A percentile compares a stretch with the other conserved stretches of the same genome.
Evolutionary conservation across 306 rosid species (phyloP).

Genomic region (Medicago arabica): DNA sequence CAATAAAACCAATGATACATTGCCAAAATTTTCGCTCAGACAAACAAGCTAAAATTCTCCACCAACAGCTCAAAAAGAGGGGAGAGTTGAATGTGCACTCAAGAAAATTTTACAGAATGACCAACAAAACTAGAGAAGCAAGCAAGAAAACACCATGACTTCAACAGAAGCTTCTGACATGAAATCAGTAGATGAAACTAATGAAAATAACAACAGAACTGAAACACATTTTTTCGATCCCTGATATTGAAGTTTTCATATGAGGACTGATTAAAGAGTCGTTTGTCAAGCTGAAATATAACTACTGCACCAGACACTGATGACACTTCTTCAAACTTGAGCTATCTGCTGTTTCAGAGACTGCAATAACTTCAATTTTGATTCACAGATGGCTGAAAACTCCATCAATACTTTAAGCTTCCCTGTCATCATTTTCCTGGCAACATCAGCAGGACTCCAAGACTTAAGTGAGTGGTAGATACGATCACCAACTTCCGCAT

Average conservation of each 20-base stretch:
- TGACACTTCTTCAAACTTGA: conserved; percentile 56
- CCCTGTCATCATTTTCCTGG: conserved; percentile 73
- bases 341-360: conserved; percentile 71
- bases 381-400: conserved; percentile 67
- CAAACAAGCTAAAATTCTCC: conserved; percentile 42
- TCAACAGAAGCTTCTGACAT: conserved; percentile 27
- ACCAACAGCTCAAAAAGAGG: conserved; percentile 30
- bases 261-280: conserved; percentile 18
- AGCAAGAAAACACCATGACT: conserved; percentile 12
- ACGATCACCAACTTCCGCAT: conserved; percentile 60
- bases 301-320: conserved; percentile 25
- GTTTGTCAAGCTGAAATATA: conserved; percentile 19
- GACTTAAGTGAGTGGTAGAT: conserved; percentile 68
- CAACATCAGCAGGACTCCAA: conserved; percentile 78
- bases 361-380: conserved; percentile 62
- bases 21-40: conserved; percentile 39
- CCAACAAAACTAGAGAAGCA: conserved; percentile 30
- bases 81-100: conserved; percentile 35
- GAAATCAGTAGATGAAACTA: conserved; percentile 17
- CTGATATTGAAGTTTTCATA: conserved; percentile 17
- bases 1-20: conserved; percentile 34
- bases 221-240: conserved; percentile 29
- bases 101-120: conserved; percentile 41
- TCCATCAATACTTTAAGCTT: conserved; percentile 62
- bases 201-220: conserved; percentile 14